Evolutionary conservation across 352 stramenopile genomes (phyloP).

Genomic region (Pythium rhizo-oryzae): DNA sequence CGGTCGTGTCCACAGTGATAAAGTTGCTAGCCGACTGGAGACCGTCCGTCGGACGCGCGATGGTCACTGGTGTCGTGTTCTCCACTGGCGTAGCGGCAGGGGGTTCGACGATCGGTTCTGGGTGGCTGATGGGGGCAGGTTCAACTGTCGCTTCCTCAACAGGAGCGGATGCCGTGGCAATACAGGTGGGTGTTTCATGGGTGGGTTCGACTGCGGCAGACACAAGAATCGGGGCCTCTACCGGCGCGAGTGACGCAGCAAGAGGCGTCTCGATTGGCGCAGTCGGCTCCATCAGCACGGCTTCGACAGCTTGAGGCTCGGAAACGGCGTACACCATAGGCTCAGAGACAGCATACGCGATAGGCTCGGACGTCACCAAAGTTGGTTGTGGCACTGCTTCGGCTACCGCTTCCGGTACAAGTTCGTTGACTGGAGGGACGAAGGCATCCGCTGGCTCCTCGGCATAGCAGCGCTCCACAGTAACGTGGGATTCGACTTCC

Average conservation of each 20-base stretch:
- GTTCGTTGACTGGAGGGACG: background rate
- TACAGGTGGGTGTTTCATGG: background rate
- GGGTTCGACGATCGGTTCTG: too few species aligned
- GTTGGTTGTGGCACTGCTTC: background rate
- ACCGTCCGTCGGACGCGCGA: background rate
- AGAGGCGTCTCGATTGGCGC: background rate
- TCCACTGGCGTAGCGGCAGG: background rate
- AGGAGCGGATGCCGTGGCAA: too few species aligned
- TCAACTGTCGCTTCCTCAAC: too few species aligned
- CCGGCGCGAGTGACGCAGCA: background rate
- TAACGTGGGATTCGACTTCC: background rate
- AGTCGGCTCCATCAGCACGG: background rate
- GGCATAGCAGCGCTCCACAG: background rate
- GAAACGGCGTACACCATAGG: background rate
- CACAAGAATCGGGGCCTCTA: background rate
- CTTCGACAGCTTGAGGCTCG: background rate
- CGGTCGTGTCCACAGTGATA: slow-evolving; percentile 5
- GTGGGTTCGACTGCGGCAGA: background rate
- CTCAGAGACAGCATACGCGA: slow-evolving; percentile 1
- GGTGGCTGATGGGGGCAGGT: too few species aligned
- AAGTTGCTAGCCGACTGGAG: background rate
- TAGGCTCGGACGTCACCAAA: background rate
- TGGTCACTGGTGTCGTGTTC: background rate
- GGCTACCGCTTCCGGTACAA: background rate
- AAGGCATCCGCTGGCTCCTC: background rate